Evolutionary conservation across 129 eudicot species (phyloP), one percentile per base, ranked within the genome.

Genomic region (Artemisia annua): DNA sequence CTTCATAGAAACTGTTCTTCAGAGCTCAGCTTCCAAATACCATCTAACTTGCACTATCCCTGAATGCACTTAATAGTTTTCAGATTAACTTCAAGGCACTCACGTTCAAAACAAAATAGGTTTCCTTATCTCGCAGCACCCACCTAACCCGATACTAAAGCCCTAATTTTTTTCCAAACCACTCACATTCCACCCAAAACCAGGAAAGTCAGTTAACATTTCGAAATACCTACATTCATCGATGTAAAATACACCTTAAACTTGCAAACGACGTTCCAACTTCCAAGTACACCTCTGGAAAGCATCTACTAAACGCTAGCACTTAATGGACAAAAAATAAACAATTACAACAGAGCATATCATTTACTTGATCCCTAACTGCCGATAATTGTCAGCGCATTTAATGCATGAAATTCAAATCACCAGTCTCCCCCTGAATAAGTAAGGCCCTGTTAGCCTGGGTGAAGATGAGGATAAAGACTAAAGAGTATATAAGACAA

Each of bases 121-220:
- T 13, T 17, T 59, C 32, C 49, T 44, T 59, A 20, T 32, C 65
- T 39, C 39, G 19, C 54, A 1, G 7, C 66, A 71, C 46, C 53
- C 39, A 20, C 20, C 3, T 18, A 74, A 16, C 24, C 43, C 1
- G 51, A 76, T 8, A 57, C 46, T 11, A 48, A 75, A 76, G 16
- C 74, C 74, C 74, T 76, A 67, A 67, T 68, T 71, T 44, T 54
- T 46, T 57, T 43, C 32, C 24, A 54, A 63, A 28, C 77, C 66
- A 18, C 52, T 3, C 24, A 52, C 60, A 77, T 58, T 60, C 49
- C 28, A 58, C 80, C 30, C 32, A 69, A 8, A 39, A 8, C 46
- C 46, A 39, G 46, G 44, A 65, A 67, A 65, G 46, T 22, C 68
- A 72, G 48, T 59, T 16, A 59, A 22, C 76, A 59, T 32, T 8